A percentile compares a stretch with the other conserved stretches of the same genome.
Conservation (phyloP, 306 rosid genomes). For the Cucurbita argyrosperma region DNA sequence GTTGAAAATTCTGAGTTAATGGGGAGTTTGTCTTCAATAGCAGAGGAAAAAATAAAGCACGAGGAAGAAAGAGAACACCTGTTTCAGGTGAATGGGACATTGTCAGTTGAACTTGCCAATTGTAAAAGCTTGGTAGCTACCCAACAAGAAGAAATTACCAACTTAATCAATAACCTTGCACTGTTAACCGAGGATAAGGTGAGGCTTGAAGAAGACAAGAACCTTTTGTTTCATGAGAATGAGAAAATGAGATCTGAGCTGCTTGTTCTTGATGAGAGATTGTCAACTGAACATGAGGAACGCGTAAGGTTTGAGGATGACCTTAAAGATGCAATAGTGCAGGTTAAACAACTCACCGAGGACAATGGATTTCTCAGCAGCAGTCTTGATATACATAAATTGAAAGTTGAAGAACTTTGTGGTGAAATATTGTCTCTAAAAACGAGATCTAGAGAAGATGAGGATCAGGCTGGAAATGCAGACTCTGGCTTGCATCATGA, state of each 20-base stretch:
- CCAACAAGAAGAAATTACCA: conserved; percentile 37
- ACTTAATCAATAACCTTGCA: conserved; percentile 36
- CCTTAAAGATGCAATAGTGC: conserved; percentile 26
- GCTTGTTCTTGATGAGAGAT: conserved; percentile 35
- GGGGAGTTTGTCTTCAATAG: conserved; percentile 31
- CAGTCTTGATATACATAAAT: conserved; percentile 42
- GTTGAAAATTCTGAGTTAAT: conserved; percentile 41
- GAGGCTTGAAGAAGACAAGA: conserved; percentile 44
- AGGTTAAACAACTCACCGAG: conserved; percentile 47
- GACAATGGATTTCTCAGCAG: conserved; percentile 44
- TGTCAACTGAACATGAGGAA: conserved; percentile 36
- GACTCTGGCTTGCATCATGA: conserved; percentile 21
- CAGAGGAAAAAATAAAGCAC: conserved; percentile 35
- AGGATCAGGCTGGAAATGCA: conserved; percentile 15
- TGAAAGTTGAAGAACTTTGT: conserved; percentile 31
- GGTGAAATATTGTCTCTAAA: conserved; percentile 15
- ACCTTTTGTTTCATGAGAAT: conserved; percentile 29
- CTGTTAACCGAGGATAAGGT: conserved; percentile 33
- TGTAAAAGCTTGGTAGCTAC: conserved; percentile 34
- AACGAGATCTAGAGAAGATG: conserved; percentile 25
- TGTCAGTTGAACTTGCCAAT: conserved; percentile 31
- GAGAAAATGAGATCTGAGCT: conserved; percentile 35
- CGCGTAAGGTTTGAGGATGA: conserved; percentile 35
- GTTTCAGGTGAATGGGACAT: conserved; percentile 34
- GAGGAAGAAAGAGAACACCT: conserved; percentile 38